These are phyloP conservation scores for Ceratocystis harringtonii DNA, from an alignment of 2,329 filamentous ascomycete species.

Conservation along the genomic window DNA sequence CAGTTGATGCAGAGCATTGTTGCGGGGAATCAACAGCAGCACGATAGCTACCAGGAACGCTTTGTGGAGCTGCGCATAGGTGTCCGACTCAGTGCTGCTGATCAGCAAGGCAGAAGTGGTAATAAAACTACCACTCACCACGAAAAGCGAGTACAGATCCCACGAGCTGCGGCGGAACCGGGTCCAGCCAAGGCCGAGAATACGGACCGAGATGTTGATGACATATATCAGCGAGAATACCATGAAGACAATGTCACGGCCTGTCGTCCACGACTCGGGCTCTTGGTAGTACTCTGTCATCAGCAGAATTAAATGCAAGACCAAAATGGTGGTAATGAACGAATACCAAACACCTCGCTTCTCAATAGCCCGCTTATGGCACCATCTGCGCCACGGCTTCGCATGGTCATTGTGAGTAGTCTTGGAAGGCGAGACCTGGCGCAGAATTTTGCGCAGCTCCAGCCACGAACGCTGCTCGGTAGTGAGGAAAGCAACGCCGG, in stretches of 20 bases:
- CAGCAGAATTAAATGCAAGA: slow-evolving; percentile 70
- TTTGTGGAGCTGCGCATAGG: slow-evolving; percentile 75
- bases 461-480: slow-evolving; percentile 95
- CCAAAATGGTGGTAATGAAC: slow-evolving; percentile 61
- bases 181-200: slow-evolving; percentile 80
- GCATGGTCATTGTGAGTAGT: slow-evolving; percentile 66
- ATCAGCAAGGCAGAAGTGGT: slow-evolving; percentile 68
- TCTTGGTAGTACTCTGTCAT: slow-evolving; percentile 76
- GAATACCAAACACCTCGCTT: slow-evolving; percentile 89
- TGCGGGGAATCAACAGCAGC: slow-evolving; percentile 80
- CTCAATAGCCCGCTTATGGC: slow-evolving; percentile 82
- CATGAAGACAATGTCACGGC: slow-evolving; percentile 65
- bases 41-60: slow-evolving; percentile 83
- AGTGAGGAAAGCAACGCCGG: slow-evolving; percentile 88
- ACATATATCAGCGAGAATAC: slow-evolving; percentile 69
- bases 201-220: slow-evolving; percentile 66
- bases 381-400: slow-evolving; percentile 77
- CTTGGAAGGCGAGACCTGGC: slow-evolving; percentile 90
- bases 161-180: slow-evolving; percentile 86
- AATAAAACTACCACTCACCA: slow-evolving; percentile 62
- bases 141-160: slow-evolving; percentile 77
- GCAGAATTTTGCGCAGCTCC: slow-evolving; percentile 76
- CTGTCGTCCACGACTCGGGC: slow-evolving; percentile 50
- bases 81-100: slow-evolving; percentile 40
- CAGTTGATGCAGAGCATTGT: slow-evolving; percentile 91